These are phyloP conservation scores for Botrytis aclada DNA, from an alignment of 2,329 filamentous ascomycete genomes.

Conservation along the genomic window DNA sequence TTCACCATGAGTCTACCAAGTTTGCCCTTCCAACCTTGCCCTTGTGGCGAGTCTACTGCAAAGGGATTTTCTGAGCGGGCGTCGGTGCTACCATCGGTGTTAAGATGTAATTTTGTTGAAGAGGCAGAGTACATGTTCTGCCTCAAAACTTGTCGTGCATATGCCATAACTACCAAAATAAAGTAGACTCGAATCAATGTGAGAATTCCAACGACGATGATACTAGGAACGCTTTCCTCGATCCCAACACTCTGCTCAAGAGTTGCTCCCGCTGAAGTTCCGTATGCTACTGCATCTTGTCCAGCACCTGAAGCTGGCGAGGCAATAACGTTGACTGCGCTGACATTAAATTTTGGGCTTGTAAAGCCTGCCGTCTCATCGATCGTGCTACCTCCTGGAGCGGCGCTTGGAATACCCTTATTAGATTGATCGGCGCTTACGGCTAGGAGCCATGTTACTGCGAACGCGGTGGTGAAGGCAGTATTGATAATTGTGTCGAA, in stretches of 20 bases:
- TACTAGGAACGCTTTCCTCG: conserved; percentile 68
- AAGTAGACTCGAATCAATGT: conserved; percentile 81
- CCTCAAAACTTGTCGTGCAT: conserved; percentile 72
- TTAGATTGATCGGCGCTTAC: conserved; percentile 42
- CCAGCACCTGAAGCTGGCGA: conserved; percentile 47
- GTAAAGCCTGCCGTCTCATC: conserved; percentile 64
- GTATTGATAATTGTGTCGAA: conserved; percentile 80
- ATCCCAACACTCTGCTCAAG: conserved; percentile 64
- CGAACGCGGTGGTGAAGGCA: conserved; percentile 78
- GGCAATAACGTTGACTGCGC: conserved; percentile 52
- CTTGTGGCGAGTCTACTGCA: conserved; percentile 64
- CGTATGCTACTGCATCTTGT: conserved; percentile 52
- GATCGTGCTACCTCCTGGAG: conserved; percentile 44
- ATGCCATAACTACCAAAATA: conserved; percentile 77
- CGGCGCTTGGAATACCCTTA: conserved; percentile 43
- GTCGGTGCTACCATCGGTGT: conserved; percentile 40
- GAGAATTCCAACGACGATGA: conserved; percentile 70
- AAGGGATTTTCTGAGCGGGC: conserved; percentile 66
- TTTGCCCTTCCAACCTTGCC: conserved; percentile 74
- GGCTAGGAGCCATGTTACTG: conserved; percentile 81
- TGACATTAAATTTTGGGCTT: conserved; percentile 58
- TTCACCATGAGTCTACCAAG: conserved; percentile 76
- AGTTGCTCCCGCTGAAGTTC: conserved; percentile 42
- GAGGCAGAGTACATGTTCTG: conserved; percentile 59
- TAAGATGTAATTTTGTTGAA: conserved; percentile 34